Evolutionary conservation across 2,329 filamentous ascomycete species (phyloP).

Genomic region (Hypoxylon rubiginosum): DNA sequence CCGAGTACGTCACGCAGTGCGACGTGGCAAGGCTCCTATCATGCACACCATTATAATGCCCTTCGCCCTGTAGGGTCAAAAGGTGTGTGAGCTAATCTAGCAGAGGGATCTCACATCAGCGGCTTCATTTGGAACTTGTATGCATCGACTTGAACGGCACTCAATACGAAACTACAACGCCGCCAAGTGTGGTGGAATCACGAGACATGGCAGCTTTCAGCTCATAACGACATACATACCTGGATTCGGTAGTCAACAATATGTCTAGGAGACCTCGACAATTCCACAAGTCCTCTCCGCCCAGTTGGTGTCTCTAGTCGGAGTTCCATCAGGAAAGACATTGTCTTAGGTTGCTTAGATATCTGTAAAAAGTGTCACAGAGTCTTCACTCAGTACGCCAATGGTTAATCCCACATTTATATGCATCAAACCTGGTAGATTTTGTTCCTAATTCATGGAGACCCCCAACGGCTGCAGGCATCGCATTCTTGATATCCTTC

Average conservation of each 20-base stretch:
- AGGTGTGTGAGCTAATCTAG: slow-evolving; percentile 31
- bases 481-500: not conserved
- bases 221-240: slow-evolving; percentile 9
- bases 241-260: not conserved
- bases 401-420: not conserved
- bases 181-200: slow-evolving; percentile 14
- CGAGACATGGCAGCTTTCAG: slow-evolving; percentile 23
- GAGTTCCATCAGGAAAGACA: slow-evolving; percentile 7
- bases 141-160: slow-evolving; percentile 12
- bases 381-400: not conserved
- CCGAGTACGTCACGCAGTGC: slow-evolving; percentile 21
- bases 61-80: slow-evolving; percentile 18
- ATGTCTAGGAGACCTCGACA: not conserved
- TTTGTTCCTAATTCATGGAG: not conserved
- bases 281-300: not conserved
- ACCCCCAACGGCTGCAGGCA: not conserved
- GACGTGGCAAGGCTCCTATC: slow-evolving; percentile 26
- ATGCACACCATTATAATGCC: slow-evolving; percentile 18
- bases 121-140: slow-evolving; percentile 8
- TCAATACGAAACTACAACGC: slow-evolving; percentile 19
- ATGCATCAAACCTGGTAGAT: not conserved
- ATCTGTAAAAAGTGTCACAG: not conserved
- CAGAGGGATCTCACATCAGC: slow-evolving; percentile 37
- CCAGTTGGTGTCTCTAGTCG: not conserved
- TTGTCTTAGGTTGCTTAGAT: not conserved